Base-by-base conservation (phyloP, 2,329 filamentous ascomycete species). In the Claviceps digitariae region DNA sequence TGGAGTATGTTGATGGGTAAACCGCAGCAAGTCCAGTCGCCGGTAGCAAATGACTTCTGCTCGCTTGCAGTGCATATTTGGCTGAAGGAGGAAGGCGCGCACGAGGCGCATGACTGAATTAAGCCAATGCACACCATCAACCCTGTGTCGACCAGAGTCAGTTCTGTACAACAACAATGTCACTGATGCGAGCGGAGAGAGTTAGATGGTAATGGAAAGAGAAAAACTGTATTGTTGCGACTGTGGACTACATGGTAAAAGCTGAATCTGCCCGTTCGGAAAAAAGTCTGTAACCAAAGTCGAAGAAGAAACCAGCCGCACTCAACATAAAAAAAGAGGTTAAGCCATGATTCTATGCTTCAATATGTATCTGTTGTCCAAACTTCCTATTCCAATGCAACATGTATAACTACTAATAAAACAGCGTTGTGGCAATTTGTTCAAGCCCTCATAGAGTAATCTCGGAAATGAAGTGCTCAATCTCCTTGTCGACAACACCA, bases 401-500 rank as follows among this genome's bases (percentile, higher is more conserved):
- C 31, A 41, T 48, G 29, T 25, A 48, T 38, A 21, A 29, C 29
- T 20, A 31, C 48, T 40, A 56, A 51, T 29, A 54, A 54, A 48
- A 51, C 31, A 15, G 17, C 23, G 25, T 12, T 31, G 25, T 12
- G 12, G 40, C 15, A 25, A 10, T 2, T 25, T 40, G 13, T 41
- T 43, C 44, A 44, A 10, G 58, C 57, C 57, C 58, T 69, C 68
- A 71, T 62, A 67, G 54, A 48, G 63, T 60, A 44, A 80, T 59
- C 64, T 82, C 77, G 61, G 77, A 72, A 52, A 82, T 69, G 63
- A 84, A 79, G 63, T 78, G 72, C 67, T 77, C 70, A 47, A 83
- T 69, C 72, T 83, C 78, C 67, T 79, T 73, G 25, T 83, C 77
- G 51, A 84, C 75, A 38, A 81, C 66, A 57, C 80, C 70, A 62